Percentiles rank a stretch among this genome's conserved stretches.
Conservation (phyloP, 2,329 filamentous ascomycete species). For the Didymella keratinophila region DNA sequence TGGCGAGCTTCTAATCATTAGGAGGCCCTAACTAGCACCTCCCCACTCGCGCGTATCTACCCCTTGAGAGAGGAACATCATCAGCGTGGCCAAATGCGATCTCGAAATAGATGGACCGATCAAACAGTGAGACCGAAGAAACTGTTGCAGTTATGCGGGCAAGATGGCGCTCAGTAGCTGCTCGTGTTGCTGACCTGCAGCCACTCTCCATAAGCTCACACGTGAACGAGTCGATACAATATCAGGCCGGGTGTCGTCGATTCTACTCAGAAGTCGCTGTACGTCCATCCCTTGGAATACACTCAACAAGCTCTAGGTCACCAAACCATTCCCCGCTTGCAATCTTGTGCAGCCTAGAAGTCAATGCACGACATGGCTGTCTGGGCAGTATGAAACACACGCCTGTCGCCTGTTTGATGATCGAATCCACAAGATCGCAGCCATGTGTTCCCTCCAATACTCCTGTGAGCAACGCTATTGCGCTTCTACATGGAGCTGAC, state of each 20-base stretch:
- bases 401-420: background rate
- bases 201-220: constrained; percentile 2
- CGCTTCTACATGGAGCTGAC: background rate
- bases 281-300: constrained; percentile 13
- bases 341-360: constrained; percentile 8
- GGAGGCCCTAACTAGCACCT: constrained; percentile 22
- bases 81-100: constrained; percentile 8
- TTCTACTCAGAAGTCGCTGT: constrained; percentile 6
- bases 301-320: constrained; percentile 6
- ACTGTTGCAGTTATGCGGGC: background rate
- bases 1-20: constrained; percentile 30
- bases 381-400: background rate
- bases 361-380: constrained; percentile 12
- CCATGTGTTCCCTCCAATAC: background rate
- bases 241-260: background rate
- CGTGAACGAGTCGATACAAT: background rate
- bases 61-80: constrained; percentile 10
- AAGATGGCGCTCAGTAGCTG: background rate
- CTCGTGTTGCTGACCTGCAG: constrained; percentile 12
- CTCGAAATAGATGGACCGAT: constrained; percentile 1
- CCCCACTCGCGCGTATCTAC: constrained; percentile 12
- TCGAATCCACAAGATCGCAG: background rate
- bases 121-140: background rate
- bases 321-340: constrained; percentile 8
- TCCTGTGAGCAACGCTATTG: background rate